Base-by-base conservation (phyloP, 495 filamentous ascomycete genomes). In the Penicillium simplicissimum region DNA sequence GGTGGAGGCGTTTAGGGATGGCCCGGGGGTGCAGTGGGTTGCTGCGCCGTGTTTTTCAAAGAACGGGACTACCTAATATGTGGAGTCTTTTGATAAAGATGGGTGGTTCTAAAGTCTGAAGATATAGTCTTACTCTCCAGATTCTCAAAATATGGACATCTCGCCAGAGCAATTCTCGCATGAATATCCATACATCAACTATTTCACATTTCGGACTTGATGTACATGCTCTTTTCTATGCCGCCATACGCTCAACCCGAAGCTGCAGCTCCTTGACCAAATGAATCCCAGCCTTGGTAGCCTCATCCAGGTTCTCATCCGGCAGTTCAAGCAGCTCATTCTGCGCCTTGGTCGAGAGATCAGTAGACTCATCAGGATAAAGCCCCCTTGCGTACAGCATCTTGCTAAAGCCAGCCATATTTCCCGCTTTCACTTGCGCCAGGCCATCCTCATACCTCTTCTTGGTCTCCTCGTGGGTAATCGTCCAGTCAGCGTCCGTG, bases 231-330 rank as follows among this genome's bases (percentile, higher is more conserved):
- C 28, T 31, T 53, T 52, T 56, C 64, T 67, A 67, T 4, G 64
- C 14, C 31, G 67, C 67, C 67, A 70, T 69, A 38, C 69, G 64
- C 60, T 71, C 69, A 55, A 58, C 54, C 23, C 67, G 64, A 60
- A 40, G 64, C 52, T 67, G 62, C 56, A 71, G 58, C 21, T 56
- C 59, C 52, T 66, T 62, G 38, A 73, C 69, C 62, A 74, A 63
- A 10, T 74, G 67, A 0, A 85, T 64, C 9, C 76, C 78, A 13
- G 52, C 52, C 69, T 69, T 71, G 11, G 84, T 86, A 34, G 66
- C 59, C 63, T 83, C 82, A 71, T 87, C 85, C 59, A 89, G 49
- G 58, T 78, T 79, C 74, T 88, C 87, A 65, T 78, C 71, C 23
- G 79, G 77, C 67, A 89, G 62, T 0, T 78, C 82, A 52, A 88